Evolutionary conservation across 2,329 filamentous ascomycete species (phyloP).

Genomic region (Claviceps paspali): DNA sequence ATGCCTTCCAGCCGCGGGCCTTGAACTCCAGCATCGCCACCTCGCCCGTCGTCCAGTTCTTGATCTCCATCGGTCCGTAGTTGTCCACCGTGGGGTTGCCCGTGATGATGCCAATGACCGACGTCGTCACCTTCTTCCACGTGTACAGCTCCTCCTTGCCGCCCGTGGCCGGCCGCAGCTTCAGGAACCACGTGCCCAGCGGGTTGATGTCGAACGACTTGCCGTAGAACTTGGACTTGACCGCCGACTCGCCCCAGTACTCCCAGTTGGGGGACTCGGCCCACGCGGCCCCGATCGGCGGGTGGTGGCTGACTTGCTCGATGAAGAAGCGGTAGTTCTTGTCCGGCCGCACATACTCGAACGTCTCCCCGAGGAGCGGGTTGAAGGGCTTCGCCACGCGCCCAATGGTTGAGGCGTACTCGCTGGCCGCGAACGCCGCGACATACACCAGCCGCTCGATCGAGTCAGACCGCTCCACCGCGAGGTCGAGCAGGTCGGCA

Average conservation of each 20-base stretch:
- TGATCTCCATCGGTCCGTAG: conserved; percentile 92
- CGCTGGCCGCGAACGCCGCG: conserved; percentile 85
- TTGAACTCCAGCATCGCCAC: conserved; percentile 87
- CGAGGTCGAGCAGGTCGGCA: conserved; percentile 76
- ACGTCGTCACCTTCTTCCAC: conserved; percentile 97
- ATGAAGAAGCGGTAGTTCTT: conserved; percentile 98
- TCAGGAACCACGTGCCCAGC: conserved; percentile 92
- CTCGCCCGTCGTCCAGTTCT: conserved; percentile 93
- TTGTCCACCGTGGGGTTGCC: conserved; percentile 96
- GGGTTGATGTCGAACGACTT: conserved; percentile 96
- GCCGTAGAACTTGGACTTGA: conserved; percentile 94
- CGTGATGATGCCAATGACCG: conserved; percentile 96
- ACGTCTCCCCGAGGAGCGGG: conserved; percentile 87
- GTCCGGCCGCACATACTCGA: conserved; percentile 88
- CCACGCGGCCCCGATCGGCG: conserved; percentile 82
- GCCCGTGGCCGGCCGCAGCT: conserved; percentile 58
- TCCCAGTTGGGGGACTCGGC: conserved; percentile 91
- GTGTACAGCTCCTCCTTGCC: conserved; percentile 81
- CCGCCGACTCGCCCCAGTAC: conserved; percentile 90
- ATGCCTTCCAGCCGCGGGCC: conserved; percentile 86
- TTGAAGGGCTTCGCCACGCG: conserved; percentile 98
- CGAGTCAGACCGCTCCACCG: conserved; percentile 71
- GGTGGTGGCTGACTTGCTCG: conserved; percentile 96
- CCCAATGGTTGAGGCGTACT: conserved; percentile 92
- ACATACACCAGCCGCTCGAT: conserved; percentile 90